These are phyloP conservation scores for Venturiaceae sp. DNA, from an alignment of 2,329 filamentous ascomycete genomes.

Conservation along the genomic window DNA sequence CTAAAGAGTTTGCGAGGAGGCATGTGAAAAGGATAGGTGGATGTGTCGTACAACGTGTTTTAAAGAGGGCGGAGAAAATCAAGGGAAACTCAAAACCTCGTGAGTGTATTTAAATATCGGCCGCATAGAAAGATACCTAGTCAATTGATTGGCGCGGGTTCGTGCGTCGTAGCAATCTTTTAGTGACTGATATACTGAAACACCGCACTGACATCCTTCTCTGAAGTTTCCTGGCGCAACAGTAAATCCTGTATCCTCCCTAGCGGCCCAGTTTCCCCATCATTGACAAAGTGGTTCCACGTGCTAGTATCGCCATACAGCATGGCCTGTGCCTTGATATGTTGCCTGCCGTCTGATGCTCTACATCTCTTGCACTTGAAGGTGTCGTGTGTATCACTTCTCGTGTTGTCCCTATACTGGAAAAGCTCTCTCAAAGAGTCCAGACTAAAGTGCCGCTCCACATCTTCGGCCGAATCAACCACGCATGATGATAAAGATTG, in stretches of 20 bases:
- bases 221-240: constrained; percentile 72
- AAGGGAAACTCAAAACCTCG: not conserved
- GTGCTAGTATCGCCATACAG: constrained; percentile 95
- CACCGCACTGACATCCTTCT: constrained; percentile 79
- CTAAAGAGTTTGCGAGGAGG: not conserved
- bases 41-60: not conserved
- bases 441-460: constrained; percentile 90
- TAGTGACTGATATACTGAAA: constrained; percentile 98
- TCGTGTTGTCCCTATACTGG: constrained; percentile 77
- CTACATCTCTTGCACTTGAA: constrained; percentile 97
- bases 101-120: not conserved
- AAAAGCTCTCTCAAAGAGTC: constrained; percentile 89
- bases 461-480: constrained; percentile 91
- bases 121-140: not conserved
- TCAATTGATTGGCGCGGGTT: not conserved
- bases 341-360: constrained; percentile 68
- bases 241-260: constrained; percentile 82
- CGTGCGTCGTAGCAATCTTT: not conserved
- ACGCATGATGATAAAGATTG: constrained; percentile 94
- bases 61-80: not conserved
- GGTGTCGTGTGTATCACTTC: constrained; percentile 91
- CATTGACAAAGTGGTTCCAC: constrained; percentile 97
- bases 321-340: constrained; percentile 86
- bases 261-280: constrained; percentile 55
- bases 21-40: not conserved